phyloP scores from a whole-genome alignment of 2,329 filamentous ascomycete species.

The Alternaria triticimaculans region DNA sequence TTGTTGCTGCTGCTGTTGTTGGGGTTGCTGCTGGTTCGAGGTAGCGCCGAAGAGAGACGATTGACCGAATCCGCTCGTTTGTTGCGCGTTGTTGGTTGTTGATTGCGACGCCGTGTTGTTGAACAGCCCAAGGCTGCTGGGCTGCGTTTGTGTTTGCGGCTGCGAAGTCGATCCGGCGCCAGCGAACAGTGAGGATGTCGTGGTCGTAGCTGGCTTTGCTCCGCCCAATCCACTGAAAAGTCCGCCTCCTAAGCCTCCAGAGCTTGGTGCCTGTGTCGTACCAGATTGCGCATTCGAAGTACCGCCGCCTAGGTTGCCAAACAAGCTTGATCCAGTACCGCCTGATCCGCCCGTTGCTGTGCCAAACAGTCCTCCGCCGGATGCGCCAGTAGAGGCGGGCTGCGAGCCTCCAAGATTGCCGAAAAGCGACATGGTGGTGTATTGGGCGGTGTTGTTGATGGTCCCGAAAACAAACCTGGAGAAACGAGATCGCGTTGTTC shows the following conservation, averaged over 20 bases:
- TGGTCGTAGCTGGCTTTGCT: slow-evolving; percentile 45
- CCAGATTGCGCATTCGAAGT: slow-evolving; percentile 31
- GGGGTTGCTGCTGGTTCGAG: slow-evolving; percentile 35
- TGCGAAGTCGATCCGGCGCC: slow-evolving; percentile 31
- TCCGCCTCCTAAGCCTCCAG: slow-evolving; percentile 40
- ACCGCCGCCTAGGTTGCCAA: slow-evolving; percentile 36
- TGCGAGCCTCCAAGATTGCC: slow-evolving; percentile 37
- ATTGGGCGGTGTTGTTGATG: slow-evolving; percentile 39
- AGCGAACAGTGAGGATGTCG: slow-evolving; percentile 34
- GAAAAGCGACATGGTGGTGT: slow-evolving; percentile 45
- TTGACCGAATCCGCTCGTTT: slow-evolving; percentile 38
- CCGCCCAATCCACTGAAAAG: slow-evolving; percentile 40
- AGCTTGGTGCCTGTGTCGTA: slow-evolving; percentile 36
- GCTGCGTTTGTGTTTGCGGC: slow-evolving; percentile 35
- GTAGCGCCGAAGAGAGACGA: slow-evolving; percentile 35
- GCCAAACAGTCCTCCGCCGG: slow-evolving; percentile 36
- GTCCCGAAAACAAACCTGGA: slow-evolving; percentile 31
- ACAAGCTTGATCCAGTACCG: slow-evolving; percentile 36
- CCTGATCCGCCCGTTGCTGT: slow-evolving; percentile 28
- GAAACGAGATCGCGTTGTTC: slow-evolving; percentile 34
- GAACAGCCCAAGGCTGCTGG: slow-evolving; percentile 31
- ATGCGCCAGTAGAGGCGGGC: slow-evolving; percentile 37
- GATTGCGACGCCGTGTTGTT: slow-evolving; percentile 38
- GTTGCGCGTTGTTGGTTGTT: slow-evolving; percentile 32
- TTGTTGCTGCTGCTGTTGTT: slow-evolving; percentile 28